phyloP scores from a whole-genome alignment of 306 rosid species.

The Lagenaria siceraria region DNA sequence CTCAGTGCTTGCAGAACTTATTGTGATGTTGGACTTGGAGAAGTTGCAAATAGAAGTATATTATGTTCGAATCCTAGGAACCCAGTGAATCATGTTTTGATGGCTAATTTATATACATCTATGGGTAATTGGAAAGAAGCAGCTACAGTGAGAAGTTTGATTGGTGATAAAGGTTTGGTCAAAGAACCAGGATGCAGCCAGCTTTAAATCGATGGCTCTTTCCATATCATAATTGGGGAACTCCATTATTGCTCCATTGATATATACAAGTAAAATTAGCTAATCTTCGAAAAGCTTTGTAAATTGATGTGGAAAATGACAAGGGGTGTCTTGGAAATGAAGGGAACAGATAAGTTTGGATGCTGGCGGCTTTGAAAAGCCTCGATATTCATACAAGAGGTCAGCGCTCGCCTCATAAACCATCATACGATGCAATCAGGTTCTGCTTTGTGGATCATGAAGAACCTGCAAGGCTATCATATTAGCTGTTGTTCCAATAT shows the following conservation, averaged over 20 bases:
- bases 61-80: not conserved
- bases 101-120: constrained; percentile 12
- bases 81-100: constrained; percentile 1
- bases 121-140: constrained; percentile 11
- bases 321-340: not conserved
- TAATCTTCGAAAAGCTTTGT: not conserved
- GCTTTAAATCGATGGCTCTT: not conserved
- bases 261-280: not conserved
- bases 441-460: not conserved
- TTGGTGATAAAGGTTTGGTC: not conserved
- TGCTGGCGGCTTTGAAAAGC: too few relatives aligned
- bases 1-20: constrained; percentile 14
- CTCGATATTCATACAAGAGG: not conserved
- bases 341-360: not conserved
- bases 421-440: not conserved
- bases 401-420: not conserved
- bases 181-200: constrained; percentile 11
- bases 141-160: constrained; percentile 9
- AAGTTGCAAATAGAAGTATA: not conserved
- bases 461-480: not conserved
- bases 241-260: not conserved
- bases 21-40: constrained; percentile 8
- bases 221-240: not conserved
- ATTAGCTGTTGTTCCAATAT: too few relatives aligned
- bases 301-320: not conserved